phyloP scores from a whole-genome alignment of 257 asterid genomes.

The Thymus mandschuricus region DNA sequence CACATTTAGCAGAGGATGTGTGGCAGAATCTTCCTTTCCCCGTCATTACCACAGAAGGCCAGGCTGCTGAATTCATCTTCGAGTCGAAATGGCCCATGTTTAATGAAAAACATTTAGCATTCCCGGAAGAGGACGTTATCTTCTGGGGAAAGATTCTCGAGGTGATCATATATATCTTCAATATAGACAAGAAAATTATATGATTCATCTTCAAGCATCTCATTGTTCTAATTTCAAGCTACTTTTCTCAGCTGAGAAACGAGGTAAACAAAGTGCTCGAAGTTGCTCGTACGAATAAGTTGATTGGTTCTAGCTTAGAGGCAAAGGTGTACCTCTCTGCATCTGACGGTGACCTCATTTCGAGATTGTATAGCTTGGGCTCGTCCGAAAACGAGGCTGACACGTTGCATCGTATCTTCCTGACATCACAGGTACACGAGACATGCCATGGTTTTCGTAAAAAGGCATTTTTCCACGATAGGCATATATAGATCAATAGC shows the following conservation, averaged over 20 bases:
- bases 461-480: too few relatives aligned
- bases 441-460: not conserved
- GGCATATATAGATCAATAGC: too few relatives aligned
- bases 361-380: conserved; percentile 53
- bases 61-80: conserved; percentile 62
- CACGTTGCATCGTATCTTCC: conserved; percentile 74
- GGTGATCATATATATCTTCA: conserved; percentile 47
- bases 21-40: conserved; percentile 97
- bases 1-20: conserved; percentile 96
- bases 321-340: conserved; percentile 82
- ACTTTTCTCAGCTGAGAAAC: conserved; percentile 76
- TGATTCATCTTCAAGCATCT: conserved; percentile 2
- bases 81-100: conserved; percentile 84
- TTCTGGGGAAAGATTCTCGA: conserved; percentile 94
- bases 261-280: conserved; percentile 99
- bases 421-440: conserved; percentile 84
- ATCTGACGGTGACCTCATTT: conserved; percentile 55
- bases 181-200: not conserved
- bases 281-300: conserved; percentile 73
- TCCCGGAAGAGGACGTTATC: conserved; percentile 65
- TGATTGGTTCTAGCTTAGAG: conserved; percentile 95
- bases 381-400: conserved; percentile 75
- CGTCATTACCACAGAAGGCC: conserved; percentile 62
- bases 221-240: conserved; percentile 15
- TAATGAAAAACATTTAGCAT: conserved; percentile 56